Evolutionary conservation across 208 protist species (phyloP), one percentile per base, ranked within the genome.

Genomic region (Wallacemonas sp.): DNA sequence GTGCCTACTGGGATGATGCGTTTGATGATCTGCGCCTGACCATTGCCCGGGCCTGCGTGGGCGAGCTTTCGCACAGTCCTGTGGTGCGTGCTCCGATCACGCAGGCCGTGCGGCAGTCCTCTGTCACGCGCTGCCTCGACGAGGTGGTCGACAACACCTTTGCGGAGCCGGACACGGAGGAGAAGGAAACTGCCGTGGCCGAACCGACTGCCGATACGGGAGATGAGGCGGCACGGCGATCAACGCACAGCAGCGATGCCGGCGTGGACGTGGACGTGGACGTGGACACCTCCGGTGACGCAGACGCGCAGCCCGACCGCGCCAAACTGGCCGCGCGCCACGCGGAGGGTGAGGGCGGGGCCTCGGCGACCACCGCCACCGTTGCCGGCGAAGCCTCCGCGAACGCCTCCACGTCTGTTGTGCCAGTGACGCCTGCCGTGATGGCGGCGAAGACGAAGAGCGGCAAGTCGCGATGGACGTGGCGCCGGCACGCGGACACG

Each of bases 1-100:
- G 68, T 50, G 77, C 48, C 11, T 36, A 73, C 42, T 81, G 73
- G 71, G 66, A 73, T 14, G 74, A 74, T 36, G 55, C 36, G 0
- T 22, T 86, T 1, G 57, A 77, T 32, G 70, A 72, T 42, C 61
- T 91, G 49, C 72, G 79, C 7, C 16, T 71, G n/a, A 36, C 59
- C 16, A 72, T 91, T 26, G 84, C 81, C 18, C 77, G 81, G 25
- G 78, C 74, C 12, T 87, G 80, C 42, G 74, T 79, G 16, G 84
- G 84, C 28, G 80, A 91, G 62, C 32, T 83, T 25, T 25, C 54
- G n/a, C 65, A 71, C 31, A 28, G 64, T 2, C 67, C 71, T n/a
- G 36, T 70, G 23, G 71, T 83, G 8, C 46, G 59, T 1, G 44
- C 70, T 26, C 42, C 63, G 25, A 25, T 54, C 8, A 36, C 57